Evolutionary conservation across 768 basidiomycete genomes (phyloP), one percentile per base, ranked within the genome.

Genomic region (Tubosaeta sp.): DNA sequence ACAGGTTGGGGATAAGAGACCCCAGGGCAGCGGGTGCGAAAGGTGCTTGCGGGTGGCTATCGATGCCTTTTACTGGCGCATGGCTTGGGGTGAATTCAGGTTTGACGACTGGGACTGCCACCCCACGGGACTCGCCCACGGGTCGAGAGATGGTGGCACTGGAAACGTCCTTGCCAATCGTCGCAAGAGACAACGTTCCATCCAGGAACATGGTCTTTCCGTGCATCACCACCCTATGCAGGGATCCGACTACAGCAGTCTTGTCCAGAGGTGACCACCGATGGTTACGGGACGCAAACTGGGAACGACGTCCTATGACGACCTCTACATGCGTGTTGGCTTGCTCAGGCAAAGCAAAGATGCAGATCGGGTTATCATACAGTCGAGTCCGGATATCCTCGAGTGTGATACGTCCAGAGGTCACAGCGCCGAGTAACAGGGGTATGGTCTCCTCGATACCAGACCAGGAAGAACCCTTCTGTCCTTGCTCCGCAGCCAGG

Each of bases 211-310:
- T 81, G 0, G 95, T 97, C 62, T 91, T 84, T 3, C 88, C 89
- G 59, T 97, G 87, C 47, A 97, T 76, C 48, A 95, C 82, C 25
- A 99, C 95, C 53, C 97, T 81, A 69, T 98, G 93, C 32, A 98
- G 81, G 29, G 83, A 78, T 37, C 92, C 95, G 3, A 82, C 72
- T 17, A 91, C 76, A 0, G 73, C 67, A 14, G 66, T 77, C 22
- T 80, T 78, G 14, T 83, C 78, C 35, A 97, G 71, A 6, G 95
- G 93, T 14, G 95, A 95, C 95, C 95, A 99, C 46, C 74, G 74
- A 19, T 70, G 69, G 7, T 71, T 63, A 22, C 75, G 74, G 48
- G 72, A 69, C 13, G 65, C 67, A 66, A 90, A 91, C 39, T 74
- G 71, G 17, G 79, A 75, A 51, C 76, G 78, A 47, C 97, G 83